phyloP scores from a whole-genome alignment of 768 basidiomycete genomes.

The Sarcodon sp. region DNA sequence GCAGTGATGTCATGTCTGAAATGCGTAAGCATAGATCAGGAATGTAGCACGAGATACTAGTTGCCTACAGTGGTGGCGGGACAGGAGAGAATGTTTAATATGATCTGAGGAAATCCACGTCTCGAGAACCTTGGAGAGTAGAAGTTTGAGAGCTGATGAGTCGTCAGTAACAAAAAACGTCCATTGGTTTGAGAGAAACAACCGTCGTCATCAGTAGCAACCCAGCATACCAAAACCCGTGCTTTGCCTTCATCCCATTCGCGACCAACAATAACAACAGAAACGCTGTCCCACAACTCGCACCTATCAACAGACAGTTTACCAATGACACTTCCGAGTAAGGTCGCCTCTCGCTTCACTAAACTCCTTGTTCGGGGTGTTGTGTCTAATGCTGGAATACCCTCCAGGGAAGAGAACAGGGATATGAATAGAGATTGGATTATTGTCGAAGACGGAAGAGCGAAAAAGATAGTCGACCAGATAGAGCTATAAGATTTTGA shows the following conservation, averaged over 20 bases:
- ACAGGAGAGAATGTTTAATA: slow-evolving; percentile 66
- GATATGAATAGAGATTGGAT: slow-evolving; percentile 49
- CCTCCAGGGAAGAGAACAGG: slow-evolving; percentile 35
- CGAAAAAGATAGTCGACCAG: slow-evolving; percentile 35
- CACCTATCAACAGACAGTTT: slow-evolving; percentile 22
- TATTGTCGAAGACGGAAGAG: slow-evolving; percentile 34
- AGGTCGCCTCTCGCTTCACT: slow-evolving; percentile 38
- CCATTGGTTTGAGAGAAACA: not conserved
- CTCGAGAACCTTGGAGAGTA: slow-evolving; percentile 38
- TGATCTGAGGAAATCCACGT: slow-evolving; percentile 71
- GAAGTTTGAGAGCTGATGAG: slow-evolving; percentile 27
- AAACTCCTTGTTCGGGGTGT: slow-evolving; percentile 22
- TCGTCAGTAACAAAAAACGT: not conserved
- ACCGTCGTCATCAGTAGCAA: slow-evolving; percentile 17
- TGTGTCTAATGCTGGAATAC: slow-evolving; percentile 16
- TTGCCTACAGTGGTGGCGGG: slow-evolving; percentile 57
- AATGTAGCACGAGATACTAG: not conserved
- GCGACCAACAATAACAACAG: slow-evolving; percentile 36
- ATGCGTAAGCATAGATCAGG: not conserved
- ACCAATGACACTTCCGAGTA: slow-evolving; percentile 47
- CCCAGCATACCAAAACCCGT: slow-evolving; percentile 62
- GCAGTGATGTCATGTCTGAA: slow-evolving; percentile 59
- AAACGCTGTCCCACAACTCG: slow-evolving; percentile 39
- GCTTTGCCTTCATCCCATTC: slow-evolving; percentile 49
- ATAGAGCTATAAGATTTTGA: slow-evolving; percentile 27